Base-by-base conservation (phyloP, 352 stramenopile genomes). In the Pythium biforme region DNA sequence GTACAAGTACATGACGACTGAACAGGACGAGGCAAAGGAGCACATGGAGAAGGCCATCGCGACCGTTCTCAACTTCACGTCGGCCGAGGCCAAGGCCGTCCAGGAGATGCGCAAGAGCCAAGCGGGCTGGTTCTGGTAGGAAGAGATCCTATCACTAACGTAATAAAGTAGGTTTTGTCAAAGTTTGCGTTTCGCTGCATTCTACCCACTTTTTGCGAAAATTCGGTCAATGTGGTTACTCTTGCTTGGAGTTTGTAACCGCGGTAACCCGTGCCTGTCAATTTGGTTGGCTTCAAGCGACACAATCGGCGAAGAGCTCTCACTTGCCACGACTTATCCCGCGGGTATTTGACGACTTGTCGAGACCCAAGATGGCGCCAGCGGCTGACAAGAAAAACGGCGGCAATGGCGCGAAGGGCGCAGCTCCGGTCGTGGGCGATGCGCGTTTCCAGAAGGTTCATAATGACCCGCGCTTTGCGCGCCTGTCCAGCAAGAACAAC, bases 1-100 rank as follows among this genome's bases (percentile, higher is more conserved):
- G 70, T 90, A 90, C 76, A 93, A 94, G 74, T 95, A 95, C 79
- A 94, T 95, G 86, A 88, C 75, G 46, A 88, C 82, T n/a, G 83
- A 91, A 48, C 83, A 90, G 64, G 76, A 83, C 43, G 86, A 94
- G 64, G 82, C 81, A 2, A 91, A 92, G 45, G 84, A 92, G 62
- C 86, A 92, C 74, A 95, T 95, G 84, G 86, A 95, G 72, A 94
- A 91, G 57, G 86, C 86, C 17, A 95, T 95, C 46, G 81, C 84
- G 25, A 95, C 86, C 8, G 83, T 95, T 59, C 77, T 95, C 27
- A 90, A 95, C 62, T 95, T 95, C 59, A 81, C 86, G 34, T 73
- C 83, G 26, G 60, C 74, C 15, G 84, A 95, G 69, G 59, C 89
- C 41, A 68, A 74, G 49, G 71, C 77, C 4, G 76, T 91, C 43